These are phyloP conservation scores for Telopea speciosissima DNA, from an alignment of 177 flowering plant species.

Conservation along the genomic window DNA sequence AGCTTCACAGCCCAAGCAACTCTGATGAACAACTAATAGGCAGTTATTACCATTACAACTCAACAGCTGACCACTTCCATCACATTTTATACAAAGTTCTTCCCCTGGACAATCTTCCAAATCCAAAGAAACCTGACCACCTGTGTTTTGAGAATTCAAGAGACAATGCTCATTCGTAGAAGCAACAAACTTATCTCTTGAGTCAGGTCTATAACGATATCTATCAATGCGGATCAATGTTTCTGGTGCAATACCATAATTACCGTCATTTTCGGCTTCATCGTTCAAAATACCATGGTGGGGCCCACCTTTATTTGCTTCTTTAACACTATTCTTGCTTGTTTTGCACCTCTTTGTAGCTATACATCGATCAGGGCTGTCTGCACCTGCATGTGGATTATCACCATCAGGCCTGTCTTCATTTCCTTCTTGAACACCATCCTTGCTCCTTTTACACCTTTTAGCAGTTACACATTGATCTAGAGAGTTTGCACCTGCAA, in stretches of 20 bases:
- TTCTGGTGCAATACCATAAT: neutral
- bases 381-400: neutral
- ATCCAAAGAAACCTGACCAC: neutral
- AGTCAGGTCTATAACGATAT: neutral
- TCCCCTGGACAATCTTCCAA: conserved; percentile 16
- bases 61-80: conserved; percentile 27
- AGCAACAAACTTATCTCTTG: neutral
- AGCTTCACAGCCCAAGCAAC: conserved; percentile 29
- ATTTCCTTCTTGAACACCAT: neutral
- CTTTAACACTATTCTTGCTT: neutral
- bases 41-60: conserved; percentile 36
- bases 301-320: neutral
- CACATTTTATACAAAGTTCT: conserved; percentile 33
- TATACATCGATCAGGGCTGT: neutral
- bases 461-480: no score
- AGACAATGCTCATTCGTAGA: neutral
- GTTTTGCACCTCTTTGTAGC: neutral
- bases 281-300: neutral
- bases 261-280: neutral
- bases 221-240: neutral
- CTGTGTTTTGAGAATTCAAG: neutral
- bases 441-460: no score
- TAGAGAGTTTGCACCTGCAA: no score
- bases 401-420: no score
- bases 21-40: conserved; percentile 32